Evolutionary conservation across 306 rosid genomes (phyloP).

Genomic region (Glycine soja): DNA sequence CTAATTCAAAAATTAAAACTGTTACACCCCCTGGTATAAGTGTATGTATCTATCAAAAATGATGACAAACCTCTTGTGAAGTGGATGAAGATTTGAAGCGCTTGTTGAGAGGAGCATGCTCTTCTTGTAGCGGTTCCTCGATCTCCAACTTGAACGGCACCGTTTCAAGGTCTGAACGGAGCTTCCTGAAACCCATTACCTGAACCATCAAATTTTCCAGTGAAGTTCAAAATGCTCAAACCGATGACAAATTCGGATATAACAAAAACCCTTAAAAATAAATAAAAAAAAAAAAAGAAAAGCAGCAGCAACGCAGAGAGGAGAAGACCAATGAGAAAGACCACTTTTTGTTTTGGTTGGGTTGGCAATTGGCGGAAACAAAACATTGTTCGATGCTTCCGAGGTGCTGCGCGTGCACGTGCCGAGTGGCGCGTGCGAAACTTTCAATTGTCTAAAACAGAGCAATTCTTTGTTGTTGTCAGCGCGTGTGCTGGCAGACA

Average conservation of each 20-base stretch:
- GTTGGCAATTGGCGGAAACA: neutral
- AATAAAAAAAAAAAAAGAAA: neutral
- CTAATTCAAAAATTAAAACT: neutral
- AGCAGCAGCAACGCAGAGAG: neutral
- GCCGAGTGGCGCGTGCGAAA: conserved; percentile 1
- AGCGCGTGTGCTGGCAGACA: conserved; percentile 34
- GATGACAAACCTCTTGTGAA: conserved; percentile 57
- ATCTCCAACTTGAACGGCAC: conserved; percentile 73
- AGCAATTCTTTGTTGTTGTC: neutral
- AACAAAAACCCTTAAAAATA: neutral
- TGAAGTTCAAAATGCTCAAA: neutral
- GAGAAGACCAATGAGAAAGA: neutral
- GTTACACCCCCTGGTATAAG: neutral
- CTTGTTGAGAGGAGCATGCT: conserved; percentile 65
- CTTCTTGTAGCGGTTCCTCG: conserved; percentile 74
- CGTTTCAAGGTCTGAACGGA: conserved; percentile 59
- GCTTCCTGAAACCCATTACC: conserved; percentile 65
- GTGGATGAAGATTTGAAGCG: conserved; percentile 65
- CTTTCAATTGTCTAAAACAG: neutral
- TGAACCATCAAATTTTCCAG: conserved; percentile 57
- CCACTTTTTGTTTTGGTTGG: neutral
- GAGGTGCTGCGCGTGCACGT: conserved; percentile 1
- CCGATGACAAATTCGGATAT: neutral
- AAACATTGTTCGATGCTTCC: conserved; percentile 12
- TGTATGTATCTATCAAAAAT: neutral